phyloP scores from a whole-genome alignment of 2,329 filamentous ascomycete species.

The Davidsoniella eucalypti region DNA sequence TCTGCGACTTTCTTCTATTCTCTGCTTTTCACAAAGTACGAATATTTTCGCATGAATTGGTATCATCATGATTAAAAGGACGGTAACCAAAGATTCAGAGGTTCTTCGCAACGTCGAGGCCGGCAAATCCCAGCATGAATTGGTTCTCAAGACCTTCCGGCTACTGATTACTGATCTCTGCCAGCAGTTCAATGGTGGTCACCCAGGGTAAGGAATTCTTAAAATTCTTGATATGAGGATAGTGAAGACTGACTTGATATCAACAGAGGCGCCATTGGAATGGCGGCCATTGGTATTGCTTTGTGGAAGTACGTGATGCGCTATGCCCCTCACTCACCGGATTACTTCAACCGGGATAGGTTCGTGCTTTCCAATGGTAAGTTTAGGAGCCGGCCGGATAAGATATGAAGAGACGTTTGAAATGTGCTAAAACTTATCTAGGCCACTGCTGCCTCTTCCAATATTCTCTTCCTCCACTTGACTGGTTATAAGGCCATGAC shows the following conservation, averaged over 20 bases:
- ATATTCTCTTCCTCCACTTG: conserved; percentile 37
- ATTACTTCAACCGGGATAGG: conserved; percentile 44
- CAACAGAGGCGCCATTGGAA: conserved; percentile 33
- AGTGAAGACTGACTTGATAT: not conserved
- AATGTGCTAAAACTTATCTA: too few relatives aligned
- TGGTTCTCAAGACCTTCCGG: conserved; percentile 43
- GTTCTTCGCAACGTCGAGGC: not conserved
- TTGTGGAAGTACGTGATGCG: conserved; percentile 46
- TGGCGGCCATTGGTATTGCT: conserved; percentile 44
- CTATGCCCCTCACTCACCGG: conserved; percentile 37
- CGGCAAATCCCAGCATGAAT: conserved; percentile 19
- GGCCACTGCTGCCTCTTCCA: conserved; percentile 36
- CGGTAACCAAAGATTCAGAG: too few relatives aligned
- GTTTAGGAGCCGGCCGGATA: too few relatives aligned
- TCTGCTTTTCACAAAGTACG: too few relatives aligned
- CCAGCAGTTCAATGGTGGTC: conserved; percentile 52
- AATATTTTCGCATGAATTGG: too few relatives aligned
- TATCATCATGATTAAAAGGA: too few relatives aligned
- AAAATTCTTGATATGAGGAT: not conserved
- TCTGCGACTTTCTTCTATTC: too few relatives aligned
- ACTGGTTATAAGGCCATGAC: conserved; percentile 38
- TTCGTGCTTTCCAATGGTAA: conserved; percentile 58
- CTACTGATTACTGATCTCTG: conserved; percentile 51
- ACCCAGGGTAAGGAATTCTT: conserved; percentile 40
- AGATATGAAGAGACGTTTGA: conserved; percentile 20